Base-by-base conservation (phyloP, 2,329 filamentous ascomycete species). In the Ceratocystis cubensis region DNA sequence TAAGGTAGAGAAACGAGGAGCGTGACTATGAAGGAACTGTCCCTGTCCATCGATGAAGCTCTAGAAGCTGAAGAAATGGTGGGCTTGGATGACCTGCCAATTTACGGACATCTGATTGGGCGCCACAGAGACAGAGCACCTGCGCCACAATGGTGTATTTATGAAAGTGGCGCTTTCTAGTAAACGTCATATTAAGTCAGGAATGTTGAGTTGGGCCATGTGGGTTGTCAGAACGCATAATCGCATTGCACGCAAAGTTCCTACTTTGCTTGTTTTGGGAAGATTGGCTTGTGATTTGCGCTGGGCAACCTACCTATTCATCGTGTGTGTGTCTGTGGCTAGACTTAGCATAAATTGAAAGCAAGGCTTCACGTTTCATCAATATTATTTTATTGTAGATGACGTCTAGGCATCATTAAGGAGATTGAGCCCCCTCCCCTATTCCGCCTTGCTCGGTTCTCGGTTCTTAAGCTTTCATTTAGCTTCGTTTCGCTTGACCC, bases 401-500 rank as follows among this genome's bases (percentile, higher is more conserved):
- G 3, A 53, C 48, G 8, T 53, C 48, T 15, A 25, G 48, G 48
- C 48, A 22, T 53, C 15, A 25, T 20, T 15, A 53, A 53, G 48
- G 48, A 25, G 22, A 53, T 10, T 20, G 22, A 20, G n/a, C 48
- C 48, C 48, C 48, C 48, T 15, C 22, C 17, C 17, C 17, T 53
- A 25, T 53, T 28, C 17, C 56, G 56, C 56, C 56, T 37, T 20
- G 15, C n/a, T 59, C 6, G 37, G 37, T 41, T 41, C 3, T 41
- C 37, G 37, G 37, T 41, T 37, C 17, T 59, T 37, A 8, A 10
- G 56, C 56, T n/a, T 59, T 59, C 56, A 33, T 59, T 59, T 59
- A 33, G 56, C 56, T 37, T 33, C 28, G 61, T 63, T 33, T 48
- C 37, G 61, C 61, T 63, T 45, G 61, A 41, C 37, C 33, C 37